Evolutionary conservation across 805 yeast genomes (phyloP).

Genomic region (Clavispora vitiphila): DNA sequence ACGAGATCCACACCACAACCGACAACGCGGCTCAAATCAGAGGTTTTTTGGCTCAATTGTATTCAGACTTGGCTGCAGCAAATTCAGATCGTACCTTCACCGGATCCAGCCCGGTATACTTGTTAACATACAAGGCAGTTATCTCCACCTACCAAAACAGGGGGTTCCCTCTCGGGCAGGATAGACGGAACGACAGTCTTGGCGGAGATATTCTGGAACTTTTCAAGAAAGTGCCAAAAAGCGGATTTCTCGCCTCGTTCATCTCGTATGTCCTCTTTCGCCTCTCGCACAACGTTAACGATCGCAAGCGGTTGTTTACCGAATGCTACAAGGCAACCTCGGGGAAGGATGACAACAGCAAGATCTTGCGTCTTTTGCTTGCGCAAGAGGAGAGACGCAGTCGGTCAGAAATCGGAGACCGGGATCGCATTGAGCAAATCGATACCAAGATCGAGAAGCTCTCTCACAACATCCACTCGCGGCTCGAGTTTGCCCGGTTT

Average conservation of each 20-base stretch:
- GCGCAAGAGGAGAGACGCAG: neutral
- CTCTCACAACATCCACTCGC: neutral
- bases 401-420: slow-evolving; percentile 1
- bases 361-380: slow-evolving; percentile 17
- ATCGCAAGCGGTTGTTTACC: slow-evolving; percentile 12
- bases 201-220: neutral
- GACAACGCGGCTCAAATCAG: slow-evolving; percentile 1
- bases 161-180: neutral
- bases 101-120: neutral
- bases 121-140: neutral
- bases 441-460: slow-evolving; percentile 3
- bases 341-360: slow-evolving; percentile 15
- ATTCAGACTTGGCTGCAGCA: slow-evolving; percentile 5
- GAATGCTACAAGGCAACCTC: slow-evolving; percentile 13
- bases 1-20: slow-evolving; percentile 11
- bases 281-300: slow-evolving; percentile 11
- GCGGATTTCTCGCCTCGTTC: slow-evolving; percentile 16
- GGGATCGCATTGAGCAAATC: slow-evolving; percentile 1
- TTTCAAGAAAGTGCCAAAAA: neutral
- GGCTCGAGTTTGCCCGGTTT: neutral
- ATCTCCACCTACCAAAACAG: neutral
- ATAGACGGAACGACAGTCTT: neutral
- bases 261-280: slow-evolving; percentile 13
- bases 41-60: slow-evolving; percentile 3
- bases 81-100: neutral